phyloP scores from a whole-genome alignment of 2,329 filamentous ascomycete species.

The Penicillium digitatum region DNA sequence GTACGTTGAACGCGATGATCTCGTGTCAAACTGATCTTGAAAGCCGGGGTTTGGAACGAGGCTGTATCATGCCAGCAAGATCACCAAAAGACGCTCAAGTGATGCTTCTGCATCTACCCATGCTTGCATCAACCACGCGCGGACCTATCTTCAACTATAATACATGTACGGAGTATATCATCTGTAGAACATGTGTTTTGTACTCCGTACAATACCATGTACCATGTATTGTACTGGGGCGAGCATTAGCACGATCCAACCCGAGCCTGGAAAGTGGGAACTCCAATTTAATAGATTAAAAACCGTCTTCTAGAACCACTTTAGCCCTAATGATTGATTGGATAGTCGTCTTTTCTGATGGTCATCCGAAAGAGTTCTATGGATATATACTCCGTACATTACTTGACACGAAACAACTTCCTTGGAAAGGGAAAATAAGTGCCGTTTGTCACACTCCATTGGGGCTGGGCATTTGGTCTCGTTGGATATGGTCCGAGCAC shows the following conservation, averaged over 20 bases:
- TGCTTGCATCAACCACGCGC: not conserved
- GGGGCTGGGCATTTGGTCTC: conserved; percentile 5
- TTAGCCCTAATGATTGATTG: conserved; percentile 9
- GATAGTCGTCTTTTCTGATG: not conserved
- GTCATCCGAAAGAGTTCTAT: not conserved
- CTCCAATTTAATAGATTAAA: conserved; percentile 8
- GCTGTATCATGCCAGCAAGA: not conserved
- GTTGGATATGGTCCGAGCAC: conserved; percentile 17
- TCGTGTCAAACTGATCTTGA: not conserved
- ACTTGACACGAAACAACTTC: not conserved
- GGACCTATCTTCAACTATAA: not conserved
- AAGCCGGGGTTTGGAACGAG: not conserved
- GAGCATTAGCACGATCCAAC: conserved; percentile 14
- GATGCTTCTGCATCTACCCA: not conserved
- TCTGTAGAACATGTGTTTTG: not conserved
- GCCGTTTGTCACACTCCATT: conserved; percentile 1
- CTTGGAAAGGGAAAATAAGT: not conserved
- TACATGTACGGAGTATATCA: not conserved
- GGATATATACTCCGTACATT: not conserved
- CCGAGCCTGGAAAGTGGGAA: conserved; percentile 8
- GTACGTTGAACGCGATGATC: not conserved
- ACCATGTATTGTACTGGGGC: not conserved
- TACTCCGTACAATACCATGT: not conserved
- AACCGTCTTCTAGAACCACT: conserved; percentile 23
- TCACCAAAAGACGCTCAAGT: not conserved